Base-by-base conservation (phyloP, 345 rosid genomes). In the Lumnitzera littorea region DNA sequence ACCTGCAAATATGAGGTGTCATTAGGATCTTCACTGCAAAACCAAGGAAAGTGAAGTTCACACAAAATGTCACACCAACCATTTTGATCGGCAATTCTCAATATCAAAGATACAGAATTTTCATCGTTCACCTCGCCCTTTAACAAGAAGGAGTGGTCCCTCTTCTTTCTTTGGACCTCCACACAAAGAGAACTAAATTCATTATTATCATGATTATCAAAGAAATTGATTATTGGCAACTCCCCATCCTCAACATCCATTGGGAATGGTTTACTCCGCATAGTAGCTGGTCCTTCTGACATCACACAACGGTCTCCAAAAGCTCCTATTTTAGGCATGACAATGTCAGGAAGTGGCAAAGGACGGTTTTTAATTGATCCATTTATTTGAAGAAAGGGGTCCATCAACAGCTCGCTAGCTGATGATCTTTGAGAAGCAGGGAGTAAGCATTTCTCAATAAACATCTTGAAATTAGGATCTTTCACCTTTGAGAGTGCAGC, bases 361-460 rank as follows among this genome's bases (percentile, higher is more conserved):
- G 89, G 82, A 70, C 49, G 68, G 68, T 69, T 80, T 63, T 67
- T 80, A 46, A 63, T 67, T 17, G 76, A 76, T 68, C 83, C 80
- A 69, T 69, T 84, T 56, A 69, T 74, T 65, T 81, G 89, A 29
- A 94, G 84, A 67, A 84, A 94, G 50, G 91, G 82, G 54, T 94
- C 95, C 67, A 63, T 56, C 29, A 94, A 60, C 70, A 92, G 97
- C 58, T 85, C 99, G 61, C 63, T 76, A 2, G 97, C 99, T 50
- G 99, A 75, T 55, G 78, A 61, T 73, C 99, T 87, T 70, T 77
- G 73, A 23, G 88, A 62, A 57, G 91, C 96, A 52, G 96, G 87
- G 58, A 86, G 83, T 29, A 94, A 67, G 66, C 97, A 94, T 77
- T 88, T 90, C 76, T 94, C 97, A 64, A 94, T 88, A 70, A 94